phyloP scores from a whole-genome alignment of 345 rosid species.

The Physaria fendleri region DNA sequence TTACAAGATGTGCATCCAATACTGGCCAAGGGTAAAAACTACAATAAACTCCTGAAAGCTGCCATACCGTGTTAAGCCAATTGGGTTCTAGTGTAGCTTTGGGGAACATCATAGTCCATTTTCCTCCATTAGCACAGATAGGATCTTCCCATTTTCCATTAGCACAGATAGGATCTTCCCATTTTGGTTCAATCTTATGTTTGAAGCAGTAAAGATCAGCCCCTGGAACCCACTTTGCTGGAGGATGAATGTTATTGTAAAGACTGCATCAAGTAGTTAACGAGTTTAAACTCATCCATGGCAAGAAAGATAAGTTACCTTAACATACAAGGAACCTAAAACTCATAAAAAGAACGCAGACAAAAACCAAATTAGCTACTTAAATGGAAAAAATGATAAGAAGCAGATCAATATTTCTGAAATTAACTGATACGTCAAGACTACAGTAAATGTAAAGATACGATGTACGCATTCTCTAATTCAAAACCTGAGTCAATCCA shows the following conservation, averaged over 20 bases:
- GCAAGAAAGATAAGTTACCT: not conserved
- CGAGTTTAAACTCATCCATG: not conserved
- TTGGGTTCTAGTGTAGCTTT: conserved; percentile 51
- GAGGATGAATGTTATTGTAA: conserved; percentile 72
- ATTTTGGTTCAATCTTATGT: conserved; percentile 69
- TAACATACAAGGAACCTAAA: not conserved
- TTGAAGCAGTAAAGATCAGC: conserved; percentile 89
- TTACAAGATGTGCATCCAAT: not conserved
- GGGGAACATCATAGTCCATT: conserved; percentile 56
- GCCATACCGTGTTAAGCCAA: conserved; percentile 76
- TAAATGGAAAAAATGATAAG: not conserved
- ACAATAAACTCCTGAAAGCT: not conserved
- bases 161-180: conserved; percentile 97
- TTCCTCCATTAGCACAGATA: conserved; percentile 86
- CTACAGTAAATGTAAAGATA: not conserved
- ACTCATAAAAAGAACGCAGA: not conserved
- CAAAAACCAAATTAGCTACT: not conserved
- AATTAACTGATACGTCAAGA: not conserved
- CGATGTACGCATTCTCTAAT: not conserved
- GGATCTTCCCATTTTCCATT: conserved; percentile 99
- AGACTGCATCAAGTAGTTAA: conserved; percentile 38
- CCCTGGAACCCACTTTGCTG: conserved; percentile 51
- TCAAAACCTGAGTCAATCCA: not conserved
- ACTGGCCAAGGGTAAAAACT: not conserved
- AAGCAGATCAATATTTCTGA: not conserved